A percentile compares a stretch with the other conserved stretches of the same genome.
phyloP scores from a whole-genome alignment of 768 basidiomycete species.

The Suillus sp. region DNA sequence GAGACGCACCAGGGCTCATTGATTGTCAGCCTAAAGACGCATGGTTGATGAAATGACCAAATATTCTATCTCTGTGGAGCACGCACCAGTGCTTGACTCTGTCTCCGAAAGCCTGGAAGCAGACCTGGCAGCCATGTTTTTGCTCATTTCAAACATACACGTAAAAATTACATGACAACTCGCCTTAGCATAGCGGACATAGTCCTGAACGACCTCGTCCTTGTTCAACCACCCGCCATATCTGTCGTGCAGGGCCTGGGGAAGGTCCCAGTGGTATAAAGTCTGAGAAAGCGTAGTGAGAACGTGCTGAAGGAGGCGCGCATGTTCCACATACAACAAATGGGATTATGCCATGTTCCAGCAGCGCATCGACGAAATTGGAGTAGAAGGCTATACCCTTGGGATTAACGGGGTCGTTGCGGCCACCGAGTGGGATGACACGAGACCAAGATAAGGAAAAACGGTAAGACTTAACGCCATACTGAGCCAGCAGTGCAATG shows the following conservation, averaged over 20 bases:
- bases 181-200: constrained; percentile 56
- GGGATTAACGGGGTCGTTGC: constrained; percentile 71
- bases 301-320: neutral
- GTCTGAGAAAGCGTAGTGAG: constrained; percentile 42
- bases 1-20: constrained; percentile 79
- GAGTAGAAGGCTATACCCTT: constrained; percentile 72
- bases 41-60: constrained; percentile 26
- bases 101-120: constrained; percentile 76
- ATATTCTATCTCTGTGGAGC: neutral
- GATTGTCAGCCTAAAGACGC: constrained; percentile 58
- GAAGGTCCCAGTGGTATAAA: constrained; percentile 80
- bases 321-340: constrained; percentile 54
- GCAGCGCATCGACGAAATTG: constrained; percentile 65
- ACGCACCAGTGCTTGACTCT: constrained; percentile 72
- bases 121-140: constrained; percentile 43
- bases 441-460: constrained; percentile 80
- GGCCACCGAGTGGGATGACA: constrained; percentile 72
- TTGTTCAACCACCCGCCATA: constrained; percentile 80
- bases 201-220: constrained; percentile 70
- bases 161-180: constrained; percentile 19
- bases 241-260: constrained; percentile 69
- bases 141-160: constrained; percentile 7
- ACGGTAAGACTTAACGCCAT: constrained; percentile 73
- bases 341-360: constrained; percentile 63
- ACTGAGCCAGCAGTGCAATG: constrained; percentile 57